Conservation (phyloP, 2,329 filamentous ascomycete species). For the Rutstroemia sp. region DNA sequence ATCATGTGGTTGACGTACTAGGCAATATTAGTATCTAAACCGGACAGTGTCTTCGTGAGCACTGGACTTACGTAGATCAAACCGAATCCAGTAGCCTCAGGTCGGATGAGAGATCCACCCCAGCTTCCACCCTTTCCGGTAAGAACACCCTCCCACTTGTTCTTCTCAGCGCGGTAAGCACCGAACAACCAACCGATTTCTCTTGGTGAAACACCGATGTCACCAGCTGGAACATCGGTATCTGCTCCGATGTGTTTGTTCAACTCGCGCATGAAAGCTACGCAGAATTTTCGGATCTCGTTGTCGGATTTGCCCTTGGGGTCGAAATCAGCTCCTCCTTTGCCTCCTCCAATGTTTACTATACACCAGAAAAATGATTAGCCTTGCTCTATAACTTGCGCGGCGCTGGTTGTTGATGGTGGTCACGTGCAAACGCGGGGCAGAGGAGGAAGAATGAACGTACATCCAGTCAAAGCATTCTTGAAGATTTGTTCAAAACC, state of each 20-base stretch:
- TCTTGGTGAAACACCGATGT: slow-evolving; percentile 87
- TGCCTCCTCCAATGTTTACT: slow-evolving; percentile 94
- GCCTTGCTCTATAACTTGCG: background rate
- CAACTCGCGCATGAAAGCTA: slow-evolving; percentile 92
- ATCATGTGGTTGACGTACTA: slow-evolving; percentile 91
- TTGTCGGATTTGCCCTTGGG: slow-evolving; percentile 97
- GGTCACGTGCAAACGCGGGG: background rate
- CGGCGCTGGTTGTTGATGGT: background rate
- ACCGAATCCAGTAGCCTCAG: slow-evolving; percentile 94
- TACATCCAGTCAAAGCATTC: slow-evolving; percentile 93
- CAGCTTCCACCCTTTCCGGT: slow-evolving; percentile 92
- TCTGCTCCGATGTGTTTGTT: slow-evolving; percentile 93
- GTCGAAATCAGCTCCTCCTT: slow-evolving; percentile 97
- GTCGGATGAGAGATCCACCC: slow-evolving; percentile 90
- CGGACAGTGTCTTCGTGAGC: background rate
- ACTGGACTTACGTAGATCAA: slow-evolving; percentile 66
- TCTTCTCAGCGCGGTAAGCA: slow-evolving; percentile 79
- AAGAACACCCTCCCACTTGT: slow-evolving; percentile 91
- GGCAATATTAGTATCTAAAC: background rate
- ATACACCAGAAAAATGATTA: slow-evolving; percentile 5
- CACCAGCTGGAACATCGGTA: slow-evolving; percentile 92
- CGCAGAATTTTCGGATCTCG: slow-evolving; percentile 97
- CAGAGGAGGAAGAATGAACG: slow-evolving; percentile 34
- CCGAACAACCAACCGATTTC: slow-evolving; percentile 96
- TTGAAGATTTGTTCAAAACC: slow-evolving; percentile 99